Percentiles rank a stretch among this genome's conserved stretches.
Evolutionary conservation across 164 flowering plant species (phyloP).

Genomic region (Berberis thunbergii): DNA sequence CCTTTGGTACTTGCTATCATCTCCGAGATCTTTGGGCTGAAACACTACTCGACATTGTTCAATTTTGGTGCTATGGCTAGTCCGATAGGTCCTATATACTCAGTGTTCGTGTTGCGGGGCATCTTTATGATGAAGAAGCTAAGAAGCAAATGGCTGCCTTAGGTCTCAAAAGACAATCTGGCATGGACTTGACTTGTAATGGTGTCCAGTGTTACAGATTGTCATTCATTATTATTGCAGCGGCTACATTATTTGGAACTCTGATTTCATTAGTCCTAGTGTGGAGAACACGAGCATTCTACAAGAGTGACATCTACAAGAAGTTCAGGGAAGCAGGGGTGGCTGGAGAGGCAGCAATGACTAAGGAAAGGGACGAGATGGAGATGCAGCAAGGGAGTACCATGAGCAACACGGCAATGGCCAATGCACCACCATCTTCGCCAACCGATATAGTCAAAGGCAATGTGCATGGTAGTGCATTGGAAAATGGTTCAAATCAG

Average conservation of each 20-base stretch:
- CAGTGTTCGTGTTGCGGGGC: slow-evolving; percentile 22
- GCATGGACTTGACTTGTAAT: slow-evolving; percentile 28
- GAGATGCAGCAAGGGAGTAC: too few species aligned
- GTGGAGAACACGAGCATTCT: slow-evolving; percentile 34
- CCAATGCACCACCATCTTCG: too few species aligned
- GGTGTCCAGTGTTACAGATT: slow-evolving; percentile 32
- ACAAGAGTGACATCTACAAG: background rate
- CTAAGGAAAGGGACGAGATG: too few species aligned
- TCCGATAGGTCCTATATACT: slow-evolving; percentile 43
- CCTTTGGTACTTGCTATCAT: slow-evolving; percentile 47
- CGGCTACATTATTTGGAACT: slow-evolving; percentile 24
- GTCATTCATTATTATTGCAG: slow-evolving; percentile 35
- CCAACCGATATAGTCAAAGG: too few species aligned
- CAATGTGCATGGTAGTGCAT: too few species aligned
- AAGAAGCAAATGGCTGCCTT: slow-evolving; percentile 22
- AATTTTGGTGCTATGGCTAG: slow-evolving; percentile 45
- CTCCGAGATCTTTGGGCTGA: slow-evolving; percentile 59
- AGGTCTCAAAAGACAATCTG: slow-evolving; percentile 16
- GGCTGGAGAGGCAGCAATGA: background rate
- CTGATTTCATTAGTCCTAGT: slow-evolving; percentile 29
- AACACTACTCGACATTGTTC: slow-evolving; percentile 51
- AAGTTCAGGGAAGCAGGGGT: slow-evolving; percentile 13
- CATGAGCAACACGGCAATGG: too few species aligned
- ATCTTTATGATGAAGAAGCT: slow-evolving; percentile 28
- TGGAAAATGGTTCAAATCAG: too few species aligned